These are phyloP conservation scores for Fusarium vanettenii DNA, from an alignment of 2,329 filamentous ascomycete genomes.

Conservation along the genomic window DNA sequence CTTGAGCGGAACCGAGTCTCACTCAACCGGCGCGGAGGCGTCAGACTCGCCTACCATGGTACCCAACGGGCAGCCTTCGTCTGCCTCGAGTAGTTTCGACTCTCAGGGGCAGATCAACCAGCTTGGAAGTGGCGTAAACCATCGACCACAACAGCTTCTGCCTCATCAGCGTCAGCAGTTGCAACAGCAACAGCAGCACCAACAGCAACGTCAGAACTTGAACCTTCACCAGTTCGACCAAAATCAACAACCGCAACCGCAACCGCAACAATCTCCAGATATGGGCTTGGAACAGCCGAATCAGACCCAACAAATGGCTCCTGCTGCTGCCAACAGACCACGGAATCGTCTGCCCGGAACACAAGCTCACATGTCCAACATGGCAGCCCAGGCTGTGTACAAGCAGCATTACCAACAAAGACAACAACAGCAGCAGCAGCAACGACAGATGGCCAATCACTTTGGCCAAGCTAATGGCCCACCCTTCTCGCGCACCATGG, in stretches of 20 bases:
- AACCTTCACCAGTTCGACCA: constrained; percentile 11
- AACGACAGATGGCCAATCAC: constrained; percentile 33
- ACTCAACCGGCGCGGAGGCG: constrained; percentile 12
- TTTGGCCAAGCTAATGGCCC: constrained; percentile 13
- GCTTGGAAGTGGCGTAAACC: constrained; percentile 1
- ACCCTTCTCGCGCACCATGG: constrained; percentile 22
- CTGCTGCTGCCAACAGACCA: constrained; percentile 1
- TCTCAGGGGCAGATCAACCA: constrained; percentile 20
- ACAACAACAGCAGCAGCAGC: constrained; percentile 32
- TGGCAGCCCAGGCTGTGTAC: constrained; percentile 22
- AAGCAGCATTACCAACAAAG: constrained; percentile 16
- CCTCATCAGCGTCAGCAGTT: constrained; percentile 18
- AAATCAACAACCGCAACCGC: constrained; percentile 16
- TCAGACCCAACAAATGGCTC: constrained; percentile 1
- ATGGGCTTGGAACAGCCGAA: constrained; percentile 5
- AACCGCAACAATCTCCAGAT: constrained; percentile 16
- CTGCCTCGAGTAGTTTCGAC: constrained; percentile 28
- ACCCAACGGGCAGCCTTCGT: constrained; percentile 14
- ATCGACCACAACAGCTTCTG: constrained; percentile 16
- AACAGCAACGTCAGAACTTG: constrained; percentile 17
- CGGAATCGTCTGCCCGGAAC: constrained; percentile 1
- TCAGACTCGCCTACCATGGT: constrained; percentile 22
- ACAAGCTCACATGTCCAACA: neutral
- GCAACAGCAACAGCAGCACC: constrained; percentile 17
- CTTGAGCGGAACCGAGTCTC: constrained; percentile 10